These are phyloP conservation scores for Mollisiaceae sp. DNA, from an alignment of 2,329 filamentous ascomycete species.

Conservation along the genomic window DNA sequence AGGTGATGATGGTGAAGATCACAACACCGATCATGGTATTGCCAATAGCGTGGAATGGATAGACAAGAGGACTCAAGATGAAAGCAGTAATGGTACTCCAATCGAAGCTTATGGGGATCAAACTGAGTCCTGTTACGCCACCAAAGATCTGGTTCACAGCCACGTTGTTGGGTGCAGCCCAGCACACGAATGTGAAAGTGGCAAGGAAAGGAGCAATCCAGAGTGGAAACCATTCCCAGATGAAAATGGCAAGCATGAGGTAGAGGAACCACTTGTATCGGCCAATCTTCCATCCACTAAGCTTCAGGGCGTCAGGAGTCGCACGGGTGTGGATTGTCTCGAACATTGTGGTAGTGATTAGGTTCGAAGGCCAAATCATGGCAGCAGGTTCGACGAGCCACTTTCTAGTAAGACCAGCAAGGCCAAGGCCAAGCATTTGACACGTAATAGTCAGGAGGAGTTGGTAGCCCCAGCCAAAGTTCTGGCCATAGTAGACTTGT, in stretches of 20 bases:
- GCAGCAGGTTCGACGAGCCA: slow-evolving; percentile 64
- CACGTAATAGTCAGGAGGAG: slow-evolving; percentile 64
- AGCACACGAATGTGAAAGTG: slow-evolving; percentile 75
- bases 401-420: slow-evolving; percentile 63
- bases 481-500: slow-evolving; percentile 73
- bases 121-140: slow-evolving; percentile 65
- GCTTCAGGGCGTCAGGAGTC: slow-evolving; percentile 51
- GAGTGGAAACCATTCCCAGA: slow-evolving; percentile 60
- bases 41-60: slow-evolving; percentile 55
- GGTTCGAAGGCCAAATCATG: slow-evolving; percentile 69
- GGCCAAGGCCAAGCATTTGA: slow-evolving; percentile 66
- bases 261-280: slow-evolving; percentile 52
- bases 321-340: slow-evolving; percentile 63
- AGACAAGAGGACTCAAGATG: slow-evolving; percentile 38
- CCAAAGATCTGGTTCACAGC: slow-evolving; percentile 77
- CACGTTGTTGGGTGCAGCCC: slow-evolving; percentile 71
- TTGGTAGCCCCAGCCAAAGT: slow-evolving; percentile 66
- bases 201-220: slow-evolving; percentile 55
- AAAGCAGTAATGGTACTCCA: slow-evolving; percentile 67
- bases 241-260: slow-evolving; percentile 47
- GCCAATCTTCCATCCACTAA: slow-evolving; percentile 55
- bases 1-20: slow-evolving; percentile 64
- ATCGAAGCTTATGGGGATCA: slow-evolving; percentile 77
- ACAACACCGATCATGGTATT: slow-evolving; percentile 60
- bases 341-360: slow-evolving; percentile 62